Percentiles rank a stretch among this genome's conserved stretches.
Evolutionary conservation across 768 basidiomycete species (phyloP).

Genomic region (Fomitopsis pulvina): DNA sequence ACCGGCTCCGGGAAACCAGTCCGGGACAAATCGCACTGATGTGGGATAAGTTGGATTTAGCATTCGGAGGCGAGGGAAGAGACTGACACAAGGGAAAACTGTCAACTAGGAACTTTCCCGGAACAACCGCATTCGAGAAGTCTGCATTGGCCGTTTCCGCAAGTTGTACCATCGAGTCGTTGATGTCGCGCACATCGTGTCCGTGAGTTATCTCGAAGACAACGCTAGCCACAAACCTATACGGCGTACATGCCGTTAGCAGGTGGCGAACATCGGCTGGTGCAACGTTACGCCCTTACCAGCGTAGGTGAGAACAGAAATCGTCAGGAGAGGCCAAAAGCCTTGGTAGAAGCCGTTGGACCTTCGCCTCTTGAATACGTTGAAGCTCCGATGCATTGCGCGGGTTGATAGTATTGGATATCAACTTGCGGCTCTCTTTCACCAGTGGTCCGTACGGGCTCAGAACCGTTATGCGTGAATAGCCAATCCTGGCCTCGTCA

Average conservation of each 20-base stretch:
- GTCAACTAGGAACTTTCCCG: conserved; percentile 36
- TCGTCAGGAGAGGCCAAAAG: neutral
- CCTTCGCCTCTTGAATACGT: neutral
- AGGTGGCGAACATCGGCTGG: neutral
- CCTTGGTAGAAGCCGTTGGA: neutral
- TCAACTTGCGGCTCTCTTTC: neutral
- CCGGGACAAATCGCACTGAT: conserved; percentile 16
- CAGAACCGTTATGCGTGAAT: neutral
- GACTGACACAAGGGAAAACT: conserved; percentile 8
- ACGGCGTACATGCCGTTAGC: neutral
- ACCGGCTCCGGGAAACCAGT: conserved; percentile 21
- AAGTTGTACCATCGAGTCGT: conserved; percentile 23
- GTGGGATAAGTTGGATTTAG: conserved; percentile 5
- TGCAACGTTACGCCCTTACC: neutral
- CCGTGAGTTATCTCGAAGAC: conserved; percentile 22
- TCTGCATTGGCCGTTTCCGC: conserved; percentile 21
- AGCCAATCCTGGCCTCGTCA: neutral
- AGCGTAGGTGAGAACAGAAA: neutral
- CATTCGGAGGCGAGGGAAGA: too few relatives aligned
- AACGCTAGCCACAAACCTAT: conserved; percentile 3
- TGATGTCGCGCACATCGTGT: conserved; percentile 16
- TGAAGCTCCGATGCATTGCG: neutral
- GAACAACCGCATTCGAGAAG: conserved; percentile 21
- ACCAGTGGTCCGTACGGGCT: neutral
- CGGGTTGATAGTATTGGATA: neutral